A percentile compares a stretch with the other conserved stretches of the same genome.
Evolutionary conservation across 768 basidiomycete genomes (phyloP).

Genomic region (Imleria badia): DNA sequence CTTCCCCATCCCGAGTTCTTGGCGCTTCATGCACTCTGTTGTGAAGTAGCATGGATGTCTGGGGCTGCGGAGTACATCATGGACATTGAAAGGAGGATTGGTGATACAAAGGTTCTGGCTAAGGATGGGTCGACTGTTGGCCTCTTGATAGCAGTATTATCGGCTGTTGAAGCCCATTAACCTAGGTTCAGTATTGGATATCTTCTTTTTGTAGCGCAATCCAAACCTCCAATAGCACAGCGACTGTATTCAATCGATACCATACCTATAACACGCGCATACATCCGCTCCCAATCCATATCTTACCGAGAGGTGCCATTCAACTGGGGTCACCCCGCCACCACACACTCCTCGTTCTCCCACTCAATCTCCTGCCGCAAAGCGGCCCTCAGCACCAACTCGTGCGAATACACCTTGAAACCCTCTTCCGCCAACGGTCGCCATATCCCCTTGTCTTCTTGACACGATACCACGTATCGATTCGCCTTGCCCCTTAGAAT

Average conservation of each 20-base stretch:
- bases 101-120: neutral
- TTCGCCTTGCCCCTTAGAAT: constrained; percentile 48
- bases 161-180: neutral
- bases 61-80: neutral
- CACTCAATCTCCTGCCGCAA: constrained; percentile 68
- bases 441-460: constrained; percentile 67
- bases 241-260: too few relatives aligned
- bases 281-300: too few relatives aligned
- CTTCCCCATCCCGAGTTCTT: neutral
- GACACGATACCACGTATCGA: constrained; percentile 65
- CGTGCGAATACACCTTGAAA: constrained; percentile 62
- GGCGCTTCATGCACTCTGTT: constrained; percentile 6
- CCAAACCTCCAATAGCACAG: too few relatives aligned
- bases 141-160: neutral
- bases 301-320: too few relatives aligned
- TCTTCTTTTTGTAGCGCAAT: too few relatives aligned
- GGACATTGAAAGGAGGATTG: constrained; percentile 3
- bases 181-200: neutral
- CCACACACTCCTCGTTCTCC: constrained; percentile 41
- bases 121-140: neutral
- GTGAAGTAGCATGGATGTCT: constrained; percentile 9
- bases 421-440: constrained; percentile 51
- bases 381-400: constrained; percentile 63
- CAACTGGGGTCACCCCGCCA: constrained; percentile 12
- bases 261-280: neutral